These are phyloP conservation scores for Aureobasidium sp. DNA, from an alignment of 2,329 filamentous ascomycete species.

Conservation along the genomic window DNA sequence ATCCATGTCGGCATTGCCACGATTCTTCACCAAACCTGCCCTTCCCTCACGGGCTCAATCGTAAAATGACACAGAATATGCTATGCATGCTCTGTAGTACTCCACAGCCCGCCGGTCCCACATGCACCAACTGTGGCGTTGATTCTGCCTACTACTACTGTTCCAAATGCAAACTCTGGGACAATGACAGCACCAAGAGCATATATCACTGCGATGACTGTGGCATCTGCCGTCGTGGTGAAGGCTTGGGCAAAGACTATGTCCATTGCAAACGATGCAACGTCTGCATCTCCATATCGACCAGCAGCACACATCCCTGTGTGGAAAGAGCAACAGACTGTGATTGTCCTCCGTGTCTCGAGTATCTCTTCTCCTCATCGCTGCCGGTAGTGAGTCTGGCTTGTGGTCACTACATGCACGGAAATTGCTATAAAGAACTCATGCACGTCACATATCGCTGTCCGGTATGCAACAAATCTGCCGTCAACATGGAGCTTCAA, in stretches of 20 bases:
- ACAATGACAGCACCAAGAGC: slow-evolving; percentile 79
- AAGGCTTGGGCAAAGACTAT: slow-evolving; percentile 91
- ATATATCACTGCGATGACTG: slow-evolving; percentile 97
- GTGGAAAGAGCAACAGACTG: slow-evolving; percentile 92
- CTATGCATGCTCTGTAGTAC: slow-evolving; percentile 91
- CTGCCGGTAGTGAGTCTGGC: slow-evolving; percentile 86
- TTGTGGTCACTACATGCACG: slow-evolving; percentile 93
- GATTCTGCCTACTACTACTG: slow-evolving; percentile 87
- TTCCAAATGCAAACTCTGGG: slow-evolving; percentile 91
- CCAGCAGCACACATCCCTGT: slow-evolving; percentile 78
- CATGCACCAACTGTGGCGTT: slow-evolving; percentile 67
- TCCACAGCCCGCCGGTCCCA: slow-evolving; percentile 71
- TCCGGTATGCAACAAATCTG: slow-evolving; percentile 90
- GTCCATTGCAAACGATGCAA: slow-evolving; percentile 98
- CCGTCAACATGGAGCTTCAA: slow-evolving; percentile 94
- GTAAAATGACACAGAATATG: slow-evolving; percentile 87
- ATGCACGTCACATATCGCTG: slow-evolving; percentile 91
- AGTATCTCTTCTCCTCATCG: slow-evolving; percentile 91
- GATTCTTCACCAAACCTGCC: slow-evolving; percentile 64
- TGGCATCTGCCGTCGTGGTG: slow-evolving; percentile 85
- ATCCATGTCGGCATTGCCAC: slow-evolving; percentile 91
- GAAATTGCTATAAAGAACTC: slow-evolving; percentile 78
- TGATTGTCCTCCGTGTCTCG: slow-evolving; percentile 92
- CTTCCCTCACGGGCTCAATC: slow-evolving; percentile 49
- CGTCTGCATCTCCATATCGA: slow-evolving; percentile 85